Evolutionary conservation across 345 rosid genomes (phyloP).

Genomic region (Laguncularia racemosa): DNA sequence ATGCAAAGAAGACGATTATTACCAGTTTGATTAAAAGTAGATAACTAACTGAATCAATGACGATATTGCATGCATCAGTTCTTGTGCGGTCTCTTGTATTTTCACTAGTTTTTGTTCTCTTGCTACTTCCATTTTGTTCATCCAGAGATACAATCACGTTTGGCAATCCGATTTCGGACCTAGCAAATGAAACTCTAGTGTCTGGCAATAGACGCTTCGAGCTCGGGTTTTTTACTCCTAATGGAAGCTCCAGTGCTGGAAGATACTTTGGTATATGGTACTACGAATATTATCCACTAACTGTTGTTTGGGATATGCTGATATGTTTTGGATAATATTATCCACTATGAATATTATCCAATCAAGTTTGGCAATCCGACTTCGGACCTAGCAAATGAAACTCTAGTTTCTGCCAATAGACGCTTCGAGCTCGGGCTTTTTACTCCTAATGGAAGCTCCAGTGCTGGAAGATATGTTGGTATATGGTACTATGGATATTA

Average conservation of each 20-base stretch:
- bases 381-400: neutral
- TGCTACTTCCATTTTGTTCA: neutral
- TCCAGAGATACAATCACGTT: conserved; percentile 8
- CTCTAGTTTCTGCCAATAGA: conserved; percentile 9
- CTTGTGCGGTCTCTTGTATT: no score
- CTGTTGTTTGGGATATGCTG: conserved; percentile 41
- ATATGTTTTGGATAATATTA: no score
- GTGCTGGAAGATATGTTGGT: conserved; percentile 28
- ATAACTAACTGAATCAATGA: no score
- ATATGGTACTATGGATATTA: conserved; percentile 27
- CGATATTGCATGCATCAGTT: no score
- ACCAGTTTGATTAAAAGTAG: no score
- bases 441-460: conserved; percentile 23
- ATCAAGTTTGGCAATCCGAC: neutral
- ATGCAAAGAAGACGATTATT: no score
- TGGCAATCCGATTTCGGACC: neutral
- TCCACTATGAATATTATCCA: no score
- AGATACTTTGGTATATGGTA: conserved; percentile 46
- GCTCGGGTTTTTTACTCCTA: conserved; percentile 32
- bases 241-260: conserved; percentile 14
- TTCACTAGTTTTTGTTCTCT: neutral
- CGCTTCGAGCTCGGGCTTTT: conserved; percentile 25
- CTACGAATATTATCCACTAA: conserved; percentile 12
- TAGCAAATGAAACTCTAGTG: conserved; percentile 1
- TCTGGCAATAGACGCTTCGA: conserved; percentile 9